Evolutionary conservation across 495 filamentous ascomycete genomes (phyloP), one percentile per base, ranked within the genome.

Genomic region (Haplographium delicatum): DNA sequence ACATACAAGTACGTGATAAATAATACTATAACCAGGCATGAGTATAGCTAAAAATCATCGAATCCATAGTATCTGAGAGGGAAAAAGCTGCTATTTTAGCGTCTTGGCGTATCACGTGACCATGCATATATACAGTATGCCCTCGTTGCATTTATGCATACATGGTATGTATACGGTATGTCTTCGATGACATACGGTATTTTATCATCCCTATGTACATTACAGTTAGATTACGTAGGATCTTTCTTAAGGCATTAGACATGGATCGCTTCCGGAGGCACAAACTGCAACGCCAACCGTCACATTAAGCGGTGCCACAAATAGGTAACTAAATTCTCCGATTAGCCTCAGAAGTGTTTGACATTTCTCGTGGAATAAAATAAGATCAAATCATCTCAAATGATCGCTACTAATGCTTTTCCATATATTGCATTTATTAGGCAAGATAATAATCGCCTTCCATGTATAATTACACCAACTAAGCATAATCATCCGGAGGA

Each of bases 321-420:
- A 47, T 47, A 19, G 27, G 28, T 15, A 35, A 18, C 18, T 27
- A 22, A 47, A 34, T 47, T 47, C 44, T 34, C 44, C 44, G 44
- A 18, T 47, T 18, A 47, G 30, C 44, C 28, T 47, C 44, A 34
- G 44, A 37, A 34, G 44, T 47, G 26, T 47, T 47, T 47, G 44
- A 47, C 3, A 31, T 47, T 34, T 47, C 44, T 19, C 30, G n/a
- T 47, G 10, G 19, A 10, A 22, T 47, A 30, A 47, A 20, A 3
- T 8, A 15, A 37, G 34, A 27, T 47, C 23, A 35, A 22, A 19
- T 34, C 13, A 34, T 35, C 7, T 30, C 5, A 34, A 47, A 47
- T 35, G 28, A 34, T 47, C 44, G 44, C 44, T 47, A 35, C 44
- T 47, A 16, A 34, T 47, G 28, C 44, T 47, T 30, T 34, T 47